Evolutionary conservation across 805 yeast genomes (phyloP).

Genomic region (Kazachstania taianensis): DNA sequence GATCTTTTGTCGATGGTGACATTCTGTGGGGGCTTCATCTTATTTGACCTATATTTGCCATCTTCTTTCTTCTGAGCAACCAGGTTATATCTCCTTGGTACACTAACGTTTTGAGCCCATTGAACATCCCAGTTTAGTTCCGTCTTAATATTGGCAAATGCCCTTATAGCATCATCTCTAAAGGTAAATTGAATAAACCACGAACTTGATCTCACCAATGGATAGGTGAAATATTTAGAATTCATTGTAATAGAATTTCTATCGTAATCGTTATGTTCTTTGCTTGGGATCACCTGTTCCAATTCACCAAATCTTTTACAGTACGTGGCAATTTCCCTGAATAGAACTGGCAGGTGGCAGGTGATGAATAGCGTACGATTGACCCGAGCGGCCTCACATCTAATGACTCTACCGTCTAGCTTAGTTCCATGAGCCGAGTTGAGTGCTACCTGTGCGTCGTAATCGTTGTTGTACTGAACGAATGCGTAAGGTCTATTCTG

Average conservation of each 20-base stretch:
- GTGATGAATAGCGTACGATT: conserved; percentile 72
- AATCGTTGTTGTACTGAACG: conserved; percentile 70
- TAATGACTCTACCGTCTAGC: conserved; percentile 62
- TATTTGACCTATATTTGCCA: conserved; percentile 3
- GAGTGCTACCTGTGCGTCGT: conserved; percentile 61
- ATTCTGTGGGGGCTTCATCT: conserved; percentile 1
- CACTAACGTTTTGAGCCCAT: conserved; percentile 81
- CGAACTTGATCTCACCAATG: conserved; percentile 26
- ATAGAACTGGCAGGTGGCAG: conserved; percentile 14
- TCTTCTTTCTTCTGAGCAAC: conserved; percentile 8
- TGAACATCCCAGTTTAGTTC: conserved; percentile 51
- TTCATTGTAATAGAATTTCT: background rate
- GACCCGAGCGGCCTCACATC: conserved; percentile 88
- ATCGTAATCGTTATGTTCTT: no score
- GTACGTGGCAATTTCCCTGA: conserved; percentile 30
- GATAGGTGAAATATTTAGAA: conserved; percentile 7
- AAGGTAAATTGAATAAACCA: conserved; percentile 76
- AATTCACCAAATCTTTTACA: conserved; percentile 59
- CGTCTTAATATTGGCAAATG: conserved; percentile 59
- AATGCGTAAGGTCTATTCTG: conserved; percentile 84
- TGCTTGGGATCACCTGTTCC: conserved; percentile 47
- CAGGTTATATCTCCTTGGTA: conserved; percentile 30
- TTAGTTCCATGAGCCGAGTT: conserved; percentile 55
- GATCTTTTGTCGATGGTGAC: conserved; percentile 56
- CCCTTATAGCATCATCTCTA: conserved; percentile 81